phyloP scores from a whole-genome alignment of 306 rosid species.

The Quercus agrifolia region DNA sequence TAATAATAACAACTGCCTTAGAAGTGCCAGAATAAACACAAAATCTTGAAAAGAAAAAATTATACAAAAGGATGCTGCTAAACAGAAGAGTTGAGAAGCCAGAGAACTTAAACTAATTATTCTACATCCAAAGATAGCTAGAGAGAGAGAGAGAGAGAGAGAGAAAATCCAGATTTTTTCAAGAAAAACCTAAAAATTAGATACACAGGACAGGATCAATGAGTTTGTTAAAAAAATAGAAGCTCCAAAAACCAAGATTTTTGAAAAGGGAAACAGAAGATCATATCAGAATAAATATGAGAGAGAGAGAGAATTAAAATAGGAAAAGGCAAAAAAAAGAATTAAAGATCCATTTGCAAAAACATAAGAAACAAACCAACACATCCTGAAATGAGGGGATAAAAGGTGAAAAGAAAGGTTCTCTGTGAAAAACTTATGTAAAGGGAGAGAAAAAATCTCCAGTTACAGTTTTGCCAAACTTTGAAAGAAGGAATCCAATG shows the following conservation, averaged over 20 bases:
- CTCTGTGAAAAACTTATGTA: neutral
- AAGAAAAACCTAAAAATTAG: neutral
- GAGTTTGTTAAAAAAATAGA: neutral
- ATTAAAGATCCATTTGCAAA: neutral
- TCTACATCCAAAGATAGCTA: neutral
- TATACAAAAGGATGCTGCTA: neutral
- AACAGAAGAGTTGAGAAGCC: neutral
- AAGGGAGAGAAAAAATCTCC: conserved; percentile 12
- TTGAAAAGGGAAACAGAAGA: neutral
- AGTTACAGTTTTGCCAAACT: conserved; percentile 23
- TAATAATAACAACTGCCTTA: neutral
- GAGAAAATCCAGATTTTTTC: neutral
- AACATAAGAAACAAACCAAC: conserved; percentile 7
- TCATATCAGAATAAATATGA: neutral
- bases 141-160: neutral
- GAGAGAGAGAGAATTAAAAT: conserved; percentile 9
- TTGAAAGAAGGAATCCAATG: conserved; percentile 18
- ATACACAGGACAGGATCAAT: neutral
- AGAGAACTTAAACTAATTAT: neutral
- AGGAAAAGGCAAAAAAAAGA: neutral
- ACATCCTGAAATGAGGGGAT: conserved; percentile 18
- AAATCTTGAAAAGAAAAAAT: neutral
- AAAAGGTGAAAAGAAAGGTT: conserved; percentile 13
- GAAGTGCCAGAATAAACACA: neutral
- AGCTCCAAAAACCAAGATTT: neutral